Evolutionary conservation across 78 protist genomes (phyloP).

Genomic region (Speleostelium caveatum): DNA sequence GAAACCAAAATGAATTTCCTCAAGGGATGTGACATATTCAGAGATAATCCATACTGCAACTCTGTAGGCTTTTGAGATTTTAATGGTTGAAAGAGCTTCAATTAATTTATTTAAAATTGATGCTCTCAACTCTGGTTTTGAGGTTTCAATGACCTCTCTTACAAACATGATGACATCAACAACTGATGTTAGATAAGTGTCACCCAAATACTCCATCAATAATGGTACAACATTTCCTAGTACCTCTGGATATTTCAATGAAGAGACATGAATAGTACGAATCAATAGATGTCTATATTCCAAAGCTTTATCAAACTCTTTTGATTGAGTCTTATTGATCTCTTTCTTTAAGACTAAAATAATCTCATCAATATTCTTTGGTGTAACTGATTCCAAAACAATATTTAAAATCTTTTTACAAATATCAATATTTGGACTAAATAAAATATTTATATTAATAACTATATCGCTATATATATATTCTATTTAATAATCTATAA

Average conservation of each 20-base stretch:
- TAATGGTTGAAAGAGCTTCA: constrained; percentile 67
- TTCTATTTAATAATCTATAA: constrained; percentile 7
- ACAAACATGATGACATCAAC: constrained; percentile 88
- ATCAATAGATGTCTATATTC: constrained; percentile 93
- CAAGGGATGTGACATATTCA: constrained; percentile 77
- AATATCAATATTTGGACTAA: constrained; percentile 94
- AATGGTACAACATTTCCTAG: constrained; percentile 92
- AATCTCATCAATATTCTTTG: constrained; percentile 88
- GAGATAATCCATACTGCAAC: constrained; percentile 94
- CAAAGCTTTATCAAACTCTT: constrained; percentile 75
- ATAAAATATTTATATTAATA: constrained; percentile 13
- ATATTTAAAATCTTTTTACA: constrained; percentile 89
- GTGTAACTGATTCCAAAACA: constrained; percentile 87
- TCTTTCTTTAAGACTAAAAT: constrained; percentile 94
- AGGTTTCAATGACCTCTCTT: constrained; percentile 88
- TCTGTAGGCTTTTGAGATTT: constrained; percentile 83
- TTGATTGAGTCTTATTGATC: constrained; percentile 77
- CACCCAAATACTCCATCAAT: constrained; percentile 93
- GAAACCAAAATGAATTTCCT: constrained; percentile 78
- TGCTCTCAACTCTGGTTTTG: constrained; percentile 87
- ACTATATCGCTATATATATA: neutral
- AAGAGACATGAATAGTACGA: constrained; percentile 90
- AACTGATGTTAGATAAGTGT: constrained; percentile 72
- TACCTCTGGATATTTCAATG: constrained; percentile 93
- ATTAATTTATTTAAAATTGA: constrained; percentile 72